Evolutionary conservation across 495 filamentous ascomycete genomes (phyloP).

Genomic region (Bacidia gigantensis): DNA sequence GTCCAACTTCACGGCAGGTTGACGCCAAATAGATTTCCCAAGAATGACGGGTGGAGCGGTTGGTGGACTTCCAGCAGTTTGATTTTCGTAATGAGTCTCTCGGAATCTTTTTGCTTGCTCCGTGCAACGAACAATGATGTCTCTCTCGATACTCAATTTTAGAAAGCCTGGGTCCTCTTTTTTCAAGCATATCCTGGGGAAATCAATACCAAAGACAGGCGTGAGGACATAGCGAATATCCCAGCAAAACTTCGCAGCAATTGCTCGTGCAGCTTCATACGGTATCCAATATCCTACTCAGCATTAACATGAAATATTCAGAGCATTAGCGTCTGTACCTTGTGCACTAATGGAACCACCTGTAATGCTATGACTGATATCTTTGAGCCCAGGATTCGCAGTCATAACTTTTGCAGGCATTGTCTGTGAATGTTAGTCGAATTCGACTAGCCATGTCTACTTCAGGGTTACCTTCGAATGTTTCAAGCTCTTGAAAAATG

Average conservation of each 20-base stretch:
- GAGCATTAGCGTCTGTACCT: conserved; percentile 39
- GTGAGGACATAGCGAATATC: conserved; percentile 71
- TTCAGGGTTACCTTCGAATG: conserved; percentile 68
- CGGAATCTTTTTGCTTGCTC: conserved; percentile 37
- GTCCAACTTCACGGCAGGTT: conserved; percentile 8
- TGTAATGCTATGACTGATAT: conserved; percentile 87
- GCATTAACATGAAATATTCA: conserved; percentile 11
- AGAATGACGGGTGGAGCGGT: not conserved
- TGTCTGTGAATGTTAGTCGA: conserved; percentile 38
- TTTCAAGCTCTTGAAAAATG: conserved; percentile 80
- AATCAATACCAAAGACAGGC: conserved; percentile 73
- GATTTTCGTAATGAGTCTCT: not conserved
- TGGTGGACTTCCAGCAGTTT: not conserved
- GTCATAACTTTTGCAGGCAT: conserved; percentile 70
- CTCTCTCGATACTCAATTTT: conserved; percentile 52
- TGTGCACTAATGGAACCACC: conserved; percentile 81
- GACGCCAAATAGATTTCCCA: conserved; percentile 11
- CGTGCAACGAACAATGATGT: conserved; percentile 42
- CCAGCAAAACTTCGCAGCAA: conserved; percentile 80
- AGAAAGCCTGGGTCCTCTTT: conserved; percentile 43
- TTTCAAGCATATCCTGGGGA: conserved; percentile 56
- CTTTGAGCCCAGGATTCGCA: conserved; percentile 64
- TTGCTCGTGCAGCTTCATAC: conserved; percentile 64
- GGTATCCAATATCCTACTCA: conserved; percentile 90
- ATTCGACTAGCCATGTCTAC: too few relatives aligned